Conservation (phyloP, 2,329 filamentous ascomycete genomes). For the Aureobasidium sp. region DNA sequence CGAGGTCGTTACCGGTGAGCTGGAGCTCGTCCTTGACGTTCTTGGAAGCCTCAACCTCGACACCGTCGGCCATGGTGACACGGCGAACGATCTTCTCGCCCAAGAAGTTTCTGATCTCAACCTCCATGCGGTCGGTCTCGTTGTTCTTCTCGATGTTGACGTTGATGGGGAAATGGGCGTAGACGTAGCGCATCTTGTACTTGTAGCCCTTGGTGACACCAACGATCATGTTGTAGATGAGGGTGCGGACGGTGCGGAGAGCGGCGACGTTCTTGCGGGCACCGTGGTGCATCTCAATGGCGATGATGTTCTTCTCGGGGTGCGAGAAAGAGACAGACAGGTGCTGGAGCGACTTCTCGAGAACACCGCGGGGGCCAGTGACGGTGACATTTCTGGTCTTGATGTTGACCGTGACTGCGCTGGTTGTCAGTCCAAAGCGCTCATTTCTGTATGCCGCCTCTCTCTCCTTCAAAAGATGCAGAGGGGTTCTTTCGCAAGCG, state of each 20-base stretch:
- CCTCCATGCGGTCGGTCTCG: conserved; percentile 79
- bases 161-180: conserved; percentile 99
- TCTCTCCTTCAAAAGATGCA: conserved; percentile 11
- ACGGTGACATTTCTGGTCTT: conserved; percentile 95
- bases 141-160: conserved; percentile 96
- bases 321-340: conserved; percentile 91
- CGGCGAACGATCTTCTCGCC: conserved; percentile 98
- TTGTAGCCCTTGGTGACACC: conserved; percentile 99
- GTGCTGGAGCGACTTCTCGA: conserved; percentile 93
- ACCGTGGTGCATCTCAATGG: conserved; percentile 98
- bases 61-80: conserved; percentile 80
- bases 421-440: conserved; percentile 16
- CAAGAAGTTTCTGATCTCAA: conserved; percentile 99
- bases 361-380: conserved; percentile 82
- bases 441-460: neutral
- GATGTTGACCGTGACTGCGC: conserved; percentile 90
- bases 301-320: conserved; percentile 77
- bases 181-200: conserved; percentile 99
- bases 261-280: conserved; percentile 95
- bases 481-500: neutral
- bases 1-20: conserved; percentile 87
- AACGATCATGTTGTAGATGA: conserved; percentile 98
- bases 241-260: conserved; percentile 92
- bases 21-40: conserved; percentile 97
- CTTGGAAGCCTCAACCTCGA: conserved; percentile 83